Evolutionary conservation across 2,329 filamentous ascomycete genomes (phyloP).

Genomic region (Fusarium musae): DNA sequence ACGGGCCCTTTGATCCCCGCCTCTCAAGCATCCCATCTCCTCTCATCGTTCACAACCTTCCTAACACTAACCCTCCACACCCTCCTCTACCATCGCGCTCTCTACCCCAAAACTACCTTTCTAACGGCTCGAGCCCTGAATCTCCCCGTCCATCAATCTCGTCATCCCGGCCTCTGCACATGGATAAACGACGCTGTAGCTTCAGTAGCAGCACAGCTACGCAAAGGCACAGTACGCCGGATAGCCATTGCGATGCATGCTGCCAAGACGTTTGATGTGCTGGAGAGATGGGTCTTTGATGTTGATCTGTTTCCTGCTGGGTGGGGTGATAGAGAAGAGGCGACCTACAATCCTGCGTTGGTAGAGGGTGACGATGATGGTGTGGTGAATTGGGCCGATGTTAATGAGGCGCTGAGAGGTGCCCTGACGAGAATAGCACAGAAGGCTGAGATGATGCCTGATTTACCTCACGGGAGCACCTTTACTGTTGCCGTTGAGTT

Average conservation of each 20-base stretch:
- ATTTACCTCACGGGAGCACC: constrained; percentile 72
- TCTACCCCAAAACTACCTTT: constrained; percentile 84
- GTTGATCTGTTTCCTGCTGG: constrained; percentile 60
- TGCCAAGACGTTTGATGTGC: constrained; percentile 52
- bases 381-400: constrained; percentile 64
- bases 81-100: constrained; percentile 81
- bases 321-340: constrained; percentile 41
- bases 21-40: constrained; percentile 58
- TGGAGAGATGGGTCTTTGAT: constrained; percentile 72
- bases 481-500: constrained; percentile 83
- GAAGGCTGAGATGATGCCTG: constrained; percentile 65
- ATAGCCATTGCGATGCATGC: constrained; percentile 62
- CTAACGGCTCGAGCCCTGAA: constrained; percentile 84
- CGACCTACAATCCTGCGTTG: constrained; percentile 40
- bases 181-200: constrained; percentile 86
- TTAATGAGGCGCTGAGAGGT: constrained; percentile 78
- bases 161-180: constrained; percentile 84
- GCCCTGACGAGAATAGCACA: constrained; percentile 72
- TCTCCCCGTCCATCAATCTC: constrained; percentile 83
- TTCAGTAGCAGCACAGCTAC: constrained; percentile 76
- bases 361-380: constrained; percentile 32
- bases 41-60: constrained; percentile 80
- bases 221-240: constrained; percentile 61
- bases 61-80: constrained; percentile 86
- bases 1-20: constrained; percentile 46